Base-by-base conservation (phyloP, 345 rosid species). In the Eucalyptus globulus region DNA sequence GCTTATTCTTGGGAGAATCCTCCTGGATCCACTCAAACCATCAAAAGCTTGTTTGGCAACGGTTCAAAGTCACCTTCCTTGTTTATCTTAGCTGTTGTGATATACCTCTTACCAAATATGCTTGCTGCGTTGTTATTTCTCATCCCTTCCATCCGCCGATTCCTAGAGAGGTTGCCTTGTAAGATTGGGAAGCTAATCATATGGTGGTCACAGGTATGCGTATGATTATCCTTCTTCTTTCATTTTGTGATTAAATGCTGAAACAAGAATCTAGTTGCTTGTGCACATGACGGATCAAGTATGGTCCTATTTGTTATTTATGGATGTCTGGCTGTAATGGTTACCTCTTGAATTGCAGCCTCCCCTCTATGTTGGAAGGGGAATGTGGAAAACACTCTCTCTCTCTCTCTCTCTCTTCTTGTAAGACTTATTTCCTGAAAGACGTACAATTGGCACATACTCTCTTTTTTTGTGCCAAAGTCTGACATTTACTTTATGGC, bases 201-300 rank as follows among this genome's bases (percentile, higher is more conserved):
- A 99, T 97, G 99, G 99, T 98, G 99, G 99, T 97, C 99, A 86
- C 99, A 97, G 98, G 99, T 97, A 93, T 76, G 53, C 27, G 49
- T 27, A 15, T 8, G 60, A 21, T 54, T 26, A 54, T 54, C 83
- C 47, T 85, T 81, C 87, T 88, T 9, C 27, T 45, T 27, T 69
- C 29, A 49, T 43, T 67, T 26, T 67, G 9, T 16, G 5, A 19
- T 49, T 27, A 31, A 22, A n/a, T 17, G 58, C 58, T 53, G 58
- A 53, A 53, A 53, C 22, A 4, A 22, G 62, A 56, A 56, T 22
- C 24, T 22, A 56, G 83, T 14, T 40, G 58, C 58, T 53, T 53
- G 83, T 76, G 83, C 6, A 22, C 10, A 19, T n/a, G 40, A 44
- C 45, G n/a, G 17, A 8, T 43, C 7, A 6, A 43, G 22, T 31